phyloP scores from a whole-genome alignment of 2,329 filamentous ascomycete genomes.

The Sclerotinia trifoliorum region DNA sequence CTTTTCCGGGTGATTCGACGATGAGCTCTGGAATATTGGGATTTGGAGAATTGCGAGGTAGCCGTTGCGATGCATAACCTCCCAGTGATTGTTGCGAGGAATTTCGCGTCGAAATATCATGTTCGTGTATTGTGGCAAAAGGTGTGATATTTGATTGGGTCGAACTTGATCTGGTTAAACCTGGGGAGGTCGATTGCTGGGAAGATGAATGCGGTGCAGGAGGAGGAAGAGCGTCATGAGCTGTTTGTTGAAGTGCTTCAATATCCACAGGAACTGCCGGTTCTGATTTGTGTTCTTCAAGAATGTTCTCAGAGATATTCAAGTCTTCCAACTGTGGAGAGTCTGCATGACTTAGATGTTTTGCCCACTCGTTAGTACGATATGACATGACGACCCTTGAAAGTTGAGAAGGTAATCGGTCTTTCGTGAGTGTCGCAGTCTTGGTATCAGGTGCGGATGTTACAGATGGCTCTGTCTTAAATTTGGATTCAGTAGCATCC shows the following conservation, averaged over 20 bases:
- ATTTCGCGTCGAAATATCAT: background rate
- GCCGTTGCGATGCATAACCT: conserved; percentile 10
- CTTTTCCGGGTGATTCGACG: conserved; percentile 40
- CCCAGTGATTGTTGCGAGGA: conserved; percentile 15
- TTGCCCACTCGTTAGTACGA: conserved; percentile 94
- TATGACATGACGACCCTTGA: conserved; percentile 80
- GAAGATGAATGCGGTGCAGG: conserved; percentile 28
- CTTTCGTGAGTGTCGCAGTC: conserved; percentile 53
- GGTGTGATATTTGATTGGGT: conserved; percentile 25
- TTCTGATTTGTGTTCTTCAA: conserved; percentile 47
- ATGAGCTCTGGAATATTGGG: conserved; percentile 40
- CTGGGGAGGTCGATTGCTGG: conserved; percentile 26
- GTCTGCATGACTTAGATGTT: conserved; percentile 79
- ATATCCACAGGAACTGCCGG: conserved; percentile 61
- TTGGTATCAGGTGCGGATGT: conserved; percentile 47
- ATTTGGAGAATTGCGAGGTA: conserved; percentile 39
- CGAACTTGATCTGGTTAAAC: conserved; percentile 28
- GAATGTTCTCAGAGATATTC: conserved; percentile 47
- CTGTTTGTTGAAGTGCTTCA: conserved; percentile 63
- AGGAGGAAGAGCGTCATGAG: conserved; percentile 36
- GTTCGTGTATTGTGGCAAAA: background rate
- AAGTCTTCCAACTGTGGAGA: conserved; percentile 64
- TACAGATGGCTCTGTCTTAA: conserved; percentile 35
- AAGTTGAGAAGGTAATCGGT: conserved; percentile 65
- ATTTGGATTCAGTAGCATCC: background rate